A percentile compares a stretch with the other conserved stretches of the same genome.
Evolutionary conservation across 1,284 basidiomycete species (phyloP).

Genomic region (Coriolopsis trogii): DNA sequence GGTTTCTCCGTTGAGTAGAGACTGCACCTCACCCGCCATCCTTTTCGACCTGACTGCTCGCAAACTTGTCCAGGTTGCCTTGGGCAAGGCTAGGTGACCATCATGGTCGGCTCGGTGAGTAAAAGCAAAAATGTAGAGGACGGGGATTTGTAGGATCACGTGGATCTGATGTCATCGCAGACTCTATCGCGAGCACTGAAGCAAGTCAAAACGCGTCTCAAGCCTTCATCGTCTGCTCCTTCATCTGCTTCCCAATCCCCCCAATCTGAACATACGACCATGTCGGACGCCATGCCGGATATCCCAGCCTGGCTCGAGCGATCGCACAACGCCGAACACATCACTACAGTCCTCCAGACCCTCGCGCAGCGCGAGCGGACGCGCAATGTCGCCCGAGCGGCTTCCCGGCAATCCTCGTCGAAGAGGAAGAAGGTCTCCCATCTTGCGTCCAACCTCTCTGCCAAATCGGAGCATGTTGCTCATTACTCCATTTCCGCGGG

Average conservation of each 20-base stretch:
- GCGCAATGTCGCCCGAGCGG: constrained; percentile 38
- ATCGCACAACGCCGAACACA: constrained; percentile 37
- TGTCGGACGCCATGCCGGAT: constrained; percentile 6
- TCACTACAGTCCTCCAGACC: constrained; percentile 36
- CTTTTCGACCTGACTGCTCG: neutral
- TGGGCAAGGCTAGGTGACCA: neutral
- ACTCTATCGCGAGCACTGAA: no score
- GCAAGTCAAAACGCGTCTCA: neutral
- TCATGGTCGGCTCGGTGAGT: no score
- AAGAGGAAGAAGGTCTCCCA: constrained; percentile 28
- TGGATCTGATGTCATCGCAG: no score
- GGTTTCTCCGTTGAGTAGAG: constrained; percentile 46
- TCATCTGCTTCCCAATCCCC: neutral
- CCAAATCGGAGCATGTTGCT: constrained; percentile 31
- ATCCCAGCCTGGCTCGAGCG: constrained; percentile 35
- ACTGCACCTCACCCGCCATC: neutral
- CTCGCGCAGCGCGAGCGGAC: constrained; percentile 47
- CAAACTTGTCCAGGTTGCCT: neutral
- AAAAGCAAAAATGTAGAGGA: no score
- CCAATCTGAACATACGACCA: neutral
- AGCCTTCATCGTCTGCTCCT: neutral
- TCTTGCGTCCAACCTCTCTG: constrained; percentile 22
- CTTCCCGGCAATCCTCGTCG: constrained; percentile 37
- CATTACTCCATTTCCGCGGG: constrained; percentile 62
- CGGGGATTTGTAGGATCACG: no score